Base-by-base conservation (phyloP, 2,329 filamentous ascomycete species). In the Endocalyx cinctus region DNA sequence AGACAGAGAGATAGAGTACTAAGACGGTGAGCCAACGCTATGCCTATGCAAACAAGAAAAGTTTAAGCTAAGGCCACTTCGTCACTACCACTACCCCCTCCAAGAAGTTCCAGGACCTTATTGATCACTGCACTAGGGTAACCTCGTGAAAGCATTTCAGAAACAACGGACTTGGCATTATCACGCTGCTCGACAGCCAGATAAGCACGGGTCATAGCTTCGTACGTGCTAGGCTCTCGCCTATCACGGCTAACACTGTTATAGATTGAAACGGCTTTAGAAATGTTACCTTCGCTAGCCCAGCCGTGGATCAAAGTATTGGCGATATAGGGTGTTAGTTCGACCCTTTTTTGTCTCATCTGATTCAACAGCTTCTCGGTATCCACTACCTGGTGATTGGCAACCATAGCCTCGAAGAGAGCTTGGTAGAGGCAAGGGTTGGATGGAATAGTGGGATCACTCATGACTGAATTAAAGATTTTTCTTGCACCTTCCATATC, bases 251-350 rank as follows among this genome's bases (percentile, higher is more conserved):
- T 77, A 4, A 98, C 81, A n/a, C 75, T 72, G 38, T 84, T 74
- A 57, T 94, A 98, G 41, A 96, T 80, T 16, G 74, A 66, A 54
- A 82, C 79, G 13, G 88, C 86, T 61, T 87, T 89, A 39, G 67
- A 63, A 27, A 97, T 84, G 43, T 94, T 76, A 62, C 84, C 83
- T 58, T 85, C 84, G 11, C 82, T 75, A 15, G 90, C 87, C 90
- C 92, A 98, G 43, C 92, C 92, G 55, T 97, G 89, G 53, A 98
- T 97, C 28, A 98, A 73, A 5, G 90, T 95, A 68, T 98, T 98
- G 55, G 92, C 92, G 55, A 98, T 97, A 65, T 98, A 98, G 0
- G 92, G 84, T 3, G 92, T 97, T 70, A 97, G 79, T 50, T 88
- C 83, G 10, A 98, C 81, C 23, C 78, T 67, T 38, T 77, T 79